Percentiles rank a stretch among this genome's conserved stretches.
Conservation (phyloP, 2,329 filamentous ascomycete species). For the Herpotrichia juniperi region DNA sequence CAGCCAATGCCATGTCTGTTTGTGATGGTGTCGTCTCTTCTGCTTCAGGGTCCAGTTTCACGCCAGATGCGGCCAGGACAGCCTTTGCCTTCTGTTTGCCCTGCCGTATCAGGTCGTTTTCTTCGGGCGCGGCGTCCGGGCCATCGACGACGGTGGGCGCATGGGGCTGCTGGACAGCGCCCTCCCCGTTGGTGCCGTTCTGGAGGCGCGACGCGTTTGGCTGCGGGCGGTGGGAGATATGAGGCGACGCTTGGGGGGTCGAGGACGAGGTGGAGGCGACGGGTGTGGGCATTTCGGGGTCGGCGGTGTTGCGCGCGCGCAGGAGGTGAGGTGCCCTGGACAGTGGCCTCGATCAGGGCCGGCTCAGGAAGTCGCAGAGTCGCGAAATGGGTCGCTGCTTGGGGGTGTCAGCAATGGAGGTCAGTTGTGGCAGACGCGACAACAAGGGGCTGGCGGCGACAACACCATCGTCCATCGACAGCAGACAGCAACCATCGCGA, state of each 20-base stretch:
- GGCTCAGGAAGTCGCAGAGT: conserved; percentile 33
- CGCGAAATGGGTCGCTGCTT: conserved; percentile 21
- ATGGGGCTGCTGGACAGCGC: conserved; percentile 41
- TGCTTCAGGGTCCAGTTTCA: conserved; percentile 40
- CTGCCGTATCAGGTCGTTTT: conserved; percentile 58
- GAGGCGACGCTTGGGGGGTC: conserved; percentile 22
- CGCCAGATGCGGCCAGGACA: conserved; percentile 60
- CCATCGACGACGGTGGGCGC: conserved; percentile 31
- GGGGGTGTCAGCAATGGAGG: conserved; percentile 26
- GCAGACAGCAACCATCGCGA: conserved; percentile 12
- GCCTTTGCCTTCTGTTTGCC: conserved; percentile 67
- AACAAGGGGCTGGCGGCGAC: conserved; percentile 29
- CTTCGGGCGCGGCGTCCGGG: conserved; percentile 31
- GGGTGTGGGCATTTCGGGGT: conserved; percentile 44
- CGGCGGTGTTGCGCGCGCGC: conserved; percentile 30
- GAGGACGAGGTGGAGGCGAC: conserved; percentile 23
- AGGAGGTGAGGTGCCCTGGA: conserved; percentile 35
- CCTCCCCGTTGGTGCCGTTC: conserved; percentile 38
- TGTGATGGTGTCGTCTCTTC: conserved; percentile 30
- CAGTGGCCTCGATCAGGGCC: conserved; percentile 23
- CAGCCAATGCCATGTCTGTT: conserved; percentile 33
- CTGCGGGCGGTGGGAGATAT: conserved; percentile 25
- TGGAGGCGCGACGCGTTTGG: conserved; percentile 34
- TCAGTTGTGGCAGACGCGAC: conserved; percentile 26
- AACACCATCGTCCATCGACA: conserved; percentile 14